Evolutionary conservation across 257 asterid genomes (phyloP), one percentile per base, ranked within the genome.

Genomic region (Penstemon barbatus): DNA sequence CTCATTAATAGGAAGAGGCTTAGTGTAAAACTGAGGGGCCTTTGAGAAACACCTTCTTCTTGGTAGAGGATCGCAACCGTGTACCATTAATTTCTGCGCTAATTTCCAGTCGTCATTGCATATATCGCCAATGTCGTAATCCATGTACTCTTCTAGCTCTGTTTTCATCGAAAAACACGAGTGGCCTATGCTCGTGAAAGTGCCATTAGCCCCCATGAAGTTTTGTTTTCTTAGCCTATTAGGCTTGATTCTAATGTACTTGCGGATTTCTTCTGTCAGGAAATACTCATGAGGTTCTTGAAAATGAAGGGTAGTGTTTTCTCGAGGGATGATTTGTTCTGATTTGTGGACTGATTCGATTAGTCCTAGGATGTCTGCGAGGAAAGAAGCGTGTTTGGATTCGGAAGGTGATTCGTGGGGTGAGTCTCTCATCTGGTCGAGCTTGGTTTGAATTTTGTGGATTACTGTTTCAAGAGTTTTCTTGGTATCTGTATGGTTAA

Each of bases 51-150:
- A 85, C 7, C 95, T 69, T 59, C 90, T 66, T 44, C 92, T 76
- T 7, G 89, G 92, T n/a, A 85, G 63, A 0, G 95, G 95, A 75
- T 88, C 92, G 53, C 95, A 88, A 6, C 92, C 95, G 38, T 79
- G 87, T 10, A 88, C 82, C 83, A 84, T 75, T 52, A 85, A 45
- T 5, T 75, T 82, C 45, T 88, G 92, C 0, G 84, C 95, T 12
- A 88, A 52, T 59, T 74, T 84, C 88, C 92, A 84, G 9, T 84
- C 92, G 11, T 83, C 90, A 6, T 86, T 74, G 65, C 92, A 88
- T 5, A 83, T 79, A 15, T 88, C 89, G 3, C 95, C 90, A 4
- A 86, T 46, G 6, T 84, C 89, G 37, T 88, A 86, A 18, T 84
- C 80, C 90, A 88, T 84, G 75, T 82, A 86, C 71, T 77, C 77